Conservation (phyloP, 1,139 yeast genomes). For the Yarrowia galli region DNA sequence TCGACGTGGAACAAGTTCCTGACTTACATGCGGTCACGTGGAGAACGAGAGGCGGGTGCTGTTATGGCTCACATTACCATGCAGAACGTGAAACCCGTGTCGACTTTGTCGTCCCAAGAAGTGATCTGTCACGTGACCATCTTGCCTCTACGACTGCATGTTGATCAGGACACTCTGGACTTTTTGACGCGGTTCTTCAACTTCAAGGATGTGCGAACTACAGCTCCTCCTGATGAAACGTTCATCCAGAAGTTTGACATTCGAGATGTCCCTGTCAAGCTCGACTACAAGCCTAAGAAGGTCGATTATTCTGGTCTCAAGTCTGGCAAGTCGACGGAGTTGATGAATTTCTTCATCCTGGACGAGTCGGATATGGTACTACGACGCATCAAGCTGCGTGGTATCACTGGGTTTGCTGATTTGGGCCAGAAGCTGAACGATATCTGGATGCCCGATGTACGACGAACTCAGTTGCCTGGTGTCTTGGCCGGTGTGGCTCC, state of each 20-base stretch:
- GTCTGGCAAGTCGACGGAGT: constrained; percentile 85
- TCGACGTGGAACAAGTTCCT: constrained; percentile 92
- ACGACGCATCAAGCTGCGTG: constrained; percentile 69
- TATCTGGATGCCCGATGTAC: constrained; percentile 88
- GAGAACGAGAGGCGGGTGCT: constrained; percentile 73
- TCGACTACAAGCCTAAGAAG: constrained; percentile 93
- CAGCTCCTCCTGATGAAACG: constrained; percentile 58
- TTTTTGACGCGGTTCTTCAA: constrained; percentile 80
- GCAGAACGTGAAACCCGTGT: constrained; percentile 70
- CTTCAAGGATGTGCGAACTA: constrained; percentile 76
- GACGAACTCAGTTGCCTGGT: constrained; percentile 76
- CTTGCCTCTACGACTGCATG: constrained; percentile 79
- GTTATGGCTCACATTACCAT: constrained; percentile 66
- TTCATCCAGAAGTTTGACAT: constrained; percentile 75
- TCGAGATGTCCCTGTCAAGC: constrained; percentile 65
- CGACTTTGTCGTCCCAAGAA: constrained; percentile 73
- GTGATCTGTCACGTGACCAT: constrained; percentile 62
- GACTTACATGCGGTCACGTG: constrained; percentile 70
- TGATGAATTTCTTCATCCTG: constrained; percentile 84
- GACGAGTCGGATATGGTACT: constrained; percentile 82
- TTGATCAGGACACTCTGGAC: constrained; percentile 93
- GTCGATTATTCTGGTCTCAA: constrained; percentile 82
- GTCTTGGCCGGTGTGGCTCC: constrained; percentile 87
- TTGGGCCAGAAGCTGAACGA: constrained; percentile 64
- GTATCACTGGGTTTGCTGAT: constrained; percentile 74